Base-by-base conservation (phyloP, 192 early-diverging fungal genomes). In the Globomyces pollinis-pini region DNA sequence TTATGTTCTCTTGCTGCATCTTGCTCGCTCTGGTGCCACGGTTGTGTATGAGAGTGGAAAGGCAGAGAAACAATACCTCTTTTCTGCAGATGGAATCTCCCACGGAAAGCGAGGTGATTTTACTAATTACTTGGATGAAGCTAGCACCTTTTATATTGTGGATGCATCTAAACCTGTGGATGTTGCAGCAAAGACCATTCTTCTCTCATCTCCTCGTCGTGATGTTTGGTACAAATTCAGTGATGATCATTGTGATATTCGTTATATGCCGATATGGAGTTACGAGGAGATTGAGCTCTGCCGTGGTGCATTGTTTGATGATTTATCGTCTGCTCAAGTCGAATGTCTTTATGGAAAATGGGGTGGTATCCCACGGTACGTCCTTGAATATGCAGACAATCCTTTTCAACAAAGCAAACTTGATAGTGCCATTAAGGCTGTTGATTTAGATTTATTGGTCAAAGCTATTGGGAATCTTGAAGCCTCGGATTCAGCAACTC, bases 111-210 rank as follows among this genome's bases (percentile, higher is more conserved):
- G 20, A 24, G 5, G 9, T 24, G 45, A 21, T 26, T 43, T 33
- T 15, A 2, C 3, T 3, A 2, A 8, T 3, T 26, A 26, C 6
- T n/a, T 55, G 2, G 18, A 24, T 15, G 6, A 4, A 8, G 2
- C 29, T 2, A 26, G 5, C 21, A 43, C 41, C 18, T 55, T 41
- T 31, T 55, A 55, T n/a, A 33, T 55, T 55, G 38, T 55, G 12
- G 53, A 55, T 55, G 53, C 18, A 3, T 24, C n/a, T 3, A 20
- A 6, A 9, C 53, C 53, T 33, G 53, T 55, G 9, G 53, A 55
- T 38, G 53, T 55, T 43, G 53, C 24, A 33, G 53, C 53, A 2
- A 55, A 55, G 23, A 55, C 53, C 4, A 55, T 55, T 26, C 53
- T 55, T 20, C 53, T 55, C 3, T 33, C 53, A 1, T 55, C 53